Evolutionary conservation across 768 basidiomycete genomes (phyloP).

Genomic region (Paxillus rubicundulus): DNA sequence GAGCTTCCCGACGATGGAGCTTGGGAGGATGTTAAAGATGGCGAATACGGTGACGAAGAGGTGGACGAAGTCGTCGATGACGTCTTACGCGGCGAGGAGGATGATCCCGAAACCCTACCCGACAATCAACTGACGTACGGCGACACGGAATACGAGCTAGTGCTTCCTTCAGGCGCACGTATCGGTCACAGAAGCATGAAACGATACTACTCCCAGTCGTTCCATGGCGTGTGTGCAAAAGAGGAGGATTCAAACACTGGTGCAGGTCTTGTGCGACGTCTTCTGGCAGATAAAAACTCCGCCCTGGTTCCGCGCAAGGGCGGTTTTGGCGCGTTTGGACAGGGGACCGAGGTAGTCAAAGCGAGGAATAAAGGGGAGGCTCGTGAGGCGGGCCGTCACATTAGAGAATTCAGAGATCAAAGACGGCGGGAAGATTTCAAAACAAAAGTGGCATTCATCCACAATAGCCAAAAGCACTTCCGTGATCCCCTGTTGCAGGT

Average conservation of each 20-base stretch:
- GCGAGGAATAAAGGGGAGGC: conserved; percentile 96
- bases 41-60: conserved; percentile 25
- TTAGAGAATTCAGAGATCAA: conserved; percentile 81
- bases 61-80: conserved; percentile 32
- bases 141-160: conserved; percentile 81
- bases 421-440: conserved; percentile 78
- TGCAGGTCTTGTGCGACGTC: conserved; percentile 69
- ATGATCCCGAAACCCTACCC: conserved; percentile 41
- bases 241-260: conserved; percentile 68
- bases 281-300: conserved; percentile 79
- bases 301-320: conserved; percentile 82
- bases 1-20: conserved; percentile 34
- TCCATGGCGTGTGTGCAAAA: conserved; percentile 46
- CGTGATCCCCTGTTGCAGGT: conserved; percentile 70
- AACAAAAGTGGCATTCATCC: conserved; percentile 73
- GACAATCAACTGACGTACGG: conserved; percentile 68
- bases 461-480: conserved; percentile 88
- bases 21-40: conserved; percentile 36
- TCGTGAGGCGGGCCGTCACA: conserved; percentile 83
- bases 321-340: conserved; percentile 84
- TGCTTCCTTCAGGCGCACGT: conserved; percentile 88
- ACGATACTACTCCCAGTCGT: conserved; percentile 83
- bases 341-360: conserved; percentile 78
- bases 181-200: conserved; percentile 89
- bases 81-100: conserved; percentile 40